phyloP scores from a whole-genome alignment of 2,329 filamentous ascomycete genomes.

The Beauveria brongniartii region DNA sequence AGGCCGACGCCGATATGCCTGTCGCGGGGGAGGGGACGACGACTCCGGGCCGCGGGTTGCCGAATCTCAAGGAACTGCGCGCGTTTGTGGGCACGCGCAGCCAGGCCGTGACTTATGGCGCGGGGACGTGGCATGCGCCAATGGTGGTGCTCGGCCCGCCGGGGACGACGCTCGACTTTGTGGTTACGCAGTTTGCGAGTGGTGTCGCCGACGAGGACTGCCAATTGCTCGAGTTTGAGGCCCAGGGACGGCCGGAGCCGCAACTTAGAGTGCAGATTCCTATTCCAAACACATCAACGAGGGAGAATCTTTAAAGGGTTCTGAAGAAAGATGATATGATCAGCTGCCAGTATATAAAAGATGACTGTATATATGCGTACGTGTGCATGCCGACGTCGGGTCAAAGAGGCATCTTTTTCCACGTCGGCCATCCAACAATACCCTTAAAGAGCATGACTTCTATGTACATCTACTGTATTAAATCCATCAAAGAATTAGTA shows the following conservation, averaged over 20 bases:
- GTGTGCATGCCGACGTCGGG: not conserved
- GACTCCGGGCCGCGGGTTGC: conserved; percentile 55
- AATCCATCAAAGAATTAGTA: not conserved
- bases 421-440: not conserved
- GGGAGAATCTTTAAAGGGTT: conserved; percentile 13
- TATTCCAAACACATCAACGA: conserved; percentile 1
- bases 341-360: not conserved
- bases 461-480: not conserved
- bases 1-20: conserved; percentile 19
- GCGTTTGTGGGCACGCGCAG: conserved; percentile 72
- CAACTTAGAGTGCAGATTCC: conserved; percentile 29
- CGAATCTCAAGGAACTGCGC: conserved; percentile 60
- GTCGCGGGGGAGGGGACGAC: conserved; percentile 25
- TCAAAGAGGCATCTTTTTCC: too few relatives aligned
- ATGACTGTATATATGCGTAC: not conserved
- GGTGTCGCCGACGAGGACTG: conserved; percentile 78
- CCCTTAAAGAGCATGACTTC: not conserved
- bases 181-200: conserved; percentile 84
- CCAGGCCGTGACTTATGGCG: conserved; percentile 86
- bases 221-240: conserved; percentile 57
- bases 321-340: too few relatives aligned
- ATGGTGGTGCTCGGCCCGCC: conserved; percentile 74
- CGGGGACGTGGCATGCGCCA: conserved; percentile 91
- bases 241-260: conserved; percentile 29
- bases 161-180: conserved; percentile 64